phyloP scores from a whole-genome alignment of 371 early-diverging fungal genomes.

The Haplosporangium sp. region DNA sequence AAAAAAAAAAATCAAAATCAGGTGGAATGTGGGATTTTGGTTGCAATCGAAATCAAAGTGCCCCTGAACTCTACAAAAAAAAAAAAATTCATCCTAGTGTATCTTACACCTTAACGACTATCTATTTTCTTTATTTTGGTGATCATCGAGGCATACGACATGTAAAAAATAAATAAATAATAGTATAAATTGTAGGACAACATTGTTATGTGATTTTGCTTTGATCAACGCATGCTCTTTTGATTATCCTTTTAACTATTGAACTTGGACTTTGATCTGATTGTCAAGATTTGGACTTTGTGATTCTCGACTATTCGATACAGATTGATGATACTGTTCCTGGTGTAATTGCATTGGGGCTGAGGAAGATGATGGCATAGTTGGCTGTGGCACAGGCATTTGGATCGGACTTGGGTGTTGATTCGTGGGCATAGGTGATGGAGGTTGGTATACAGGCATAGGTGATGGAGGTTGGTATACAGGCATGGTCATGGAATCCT shows the following conservation, averaged over 20 bases:
- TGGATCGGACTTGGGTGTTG: background rate
- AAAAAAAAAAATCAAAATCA: background rate
- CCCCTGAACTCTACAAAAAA: background rate
- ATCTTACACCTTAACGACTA: no score
- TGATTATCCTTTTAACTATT: background rate
- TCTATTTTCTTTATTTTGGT: no score
- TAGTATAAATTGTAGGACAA: no score
- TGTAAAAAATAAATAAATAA: no score
- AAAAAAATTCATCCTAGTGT: no score
- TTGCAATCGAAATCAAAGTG: conserved; percentile 44
- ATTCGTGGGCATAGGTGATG: background rate
- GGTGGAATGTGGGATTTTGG: conserved; percentile 50
- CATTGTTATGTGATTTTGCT: no score
- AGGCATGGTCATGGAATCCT: no score
- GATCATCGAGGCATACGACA: no score
- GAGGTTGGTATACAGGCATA: background rate
- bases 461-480: background rate
- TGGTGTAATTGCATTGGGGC: no score
- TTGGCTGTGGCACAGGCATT: no score
- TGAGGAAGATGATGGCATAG: background rate
- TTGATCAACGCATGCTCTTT: no score
- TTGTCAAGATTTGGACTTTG: background rate
- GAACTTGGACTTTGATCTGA: conserved; percentile 8
- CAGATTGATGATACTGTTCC: background rate
- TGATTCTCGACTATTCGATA: background rate